Conservation (phyloP, 345 rosid species). For the Brassica juncea region DNA sequence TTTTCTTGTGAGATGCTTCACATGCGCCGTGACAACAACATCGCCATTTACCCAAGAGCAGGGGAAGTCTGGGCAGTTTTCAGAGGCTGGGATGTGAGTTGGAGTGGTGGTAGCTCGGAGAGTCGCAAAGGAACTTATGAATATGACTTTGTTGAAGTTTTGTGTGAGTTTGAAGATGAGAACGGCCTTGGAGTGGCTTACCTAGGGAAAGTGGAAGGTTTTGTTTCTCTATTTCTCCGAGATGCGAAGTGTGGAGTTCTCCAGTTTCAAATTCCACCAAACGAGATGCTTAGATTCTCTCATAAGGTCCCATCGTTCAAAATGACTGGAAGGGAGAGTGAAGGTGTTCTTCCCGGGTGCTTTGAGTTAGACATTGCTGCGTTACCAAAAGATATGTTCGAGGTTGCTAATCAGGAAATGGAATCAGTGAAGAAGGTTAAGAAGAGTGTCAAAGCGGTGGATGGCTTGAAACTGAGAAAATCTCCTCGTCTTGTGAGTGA, state of each 20-base stretch:
- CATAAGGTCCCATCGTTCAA: conserved; percentile 67
- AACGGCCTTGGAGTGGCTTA: conserved; percentile 67
- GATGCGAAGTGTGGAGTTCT: conserved; percentile 36
- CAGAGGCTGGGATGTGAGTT: conserved; percentile 64
- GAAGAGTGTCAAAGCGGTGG: conserved; percentile 23
- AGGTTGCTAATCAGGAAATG: conserved; percentile 22
- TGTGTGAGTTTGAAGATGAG: conserved; percentile 52
- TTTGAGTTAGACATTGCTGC: conserved; percentile 79
- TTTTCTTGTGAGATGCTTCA: conserved; percentile 62
- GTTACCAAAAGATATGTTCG: conserved; percentile 47
- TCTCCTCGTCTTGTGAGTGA: conserved; percentile 24
- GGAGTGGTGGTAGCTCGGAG: conserved; percentile 38
- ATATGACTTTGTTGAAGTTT: conserved; percentile 70
- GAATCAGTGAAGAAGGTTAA: conserved; percentile 21
- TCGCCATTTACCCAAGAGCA: conserved; percentile 59
- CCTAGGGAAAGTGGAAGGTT: conserved; percentile 73
- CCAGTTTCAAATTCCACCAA: conserved; percentile 44
- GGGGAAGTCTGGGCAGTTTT: conserved; percentile 94
- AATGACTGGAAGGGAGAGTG: conserved; percentile 74
- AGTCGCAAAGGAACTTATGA: conserved; percentile 46
- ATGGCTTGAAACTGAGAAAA: conserved; percentile 27
- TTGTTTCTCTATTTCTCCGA: conserved; percentile 64
- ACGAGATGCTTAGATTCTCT: conserved; percentile 66
- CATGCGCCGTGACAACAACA: conserved; percentile 27
- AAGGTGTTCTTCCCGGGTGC: conserved; percentile 71